These are phyloP conservation scores for Kokia cookei DNA, from an alignment of 441 rosid species.

Conservation along the genomic window DNA sequence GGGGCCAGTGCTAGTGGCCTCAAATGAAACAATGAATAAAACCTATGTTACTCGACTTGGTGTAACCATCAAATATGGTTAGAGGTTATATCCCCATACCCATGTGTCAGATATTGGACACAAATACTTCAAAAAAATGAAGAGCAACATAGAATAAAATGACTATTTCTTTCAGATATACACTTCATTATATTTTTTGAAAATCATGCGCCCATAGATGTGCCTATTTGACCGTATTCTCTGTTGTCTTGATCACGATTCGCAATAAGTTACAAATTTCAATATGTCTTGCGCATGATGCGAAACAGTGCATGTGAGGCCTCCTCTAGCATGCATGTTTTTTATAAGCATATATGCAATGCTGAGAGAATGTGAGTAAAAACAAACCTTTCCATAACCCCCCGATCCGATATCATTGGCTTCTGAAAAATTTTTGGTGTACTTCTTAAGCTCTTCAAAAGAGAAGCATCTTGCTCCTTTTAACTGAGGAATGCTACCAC, in stretches of 20 bases:
- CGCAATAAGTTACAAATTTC: background rate
- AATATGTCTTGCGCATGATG: background rate
- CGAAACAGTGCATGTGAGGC: background rate
- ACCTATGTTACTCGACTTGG: background rate
- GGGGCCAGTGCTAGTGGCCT: background rate
- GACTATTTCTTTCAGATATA: background rate
- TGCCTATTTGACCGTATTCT: background rate
- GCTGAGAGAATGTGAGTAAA: background rate
- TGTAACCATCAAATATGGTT: background rate
- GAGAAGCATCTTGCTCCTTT: conserved; percentile 71
- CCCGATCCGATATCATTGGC: conserved; percentile 47
- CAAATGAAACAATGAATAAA: background rate
- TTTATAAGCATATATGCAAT: background rate
- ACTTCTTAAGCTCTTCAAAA: conserved; percentile 70
- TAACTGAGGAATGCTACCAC: conserved; percentile 52
- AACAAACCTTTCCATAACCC: conserved; percentile 76
- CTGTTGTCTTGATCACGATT: background rate
- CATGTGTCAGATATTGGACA: background rate
- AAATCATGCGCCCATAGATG: background rate
- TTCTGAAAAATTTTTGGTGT: conserved; percentile 49
- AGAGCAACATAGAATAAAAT: background rate
- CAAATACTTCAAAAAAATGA: background rate
- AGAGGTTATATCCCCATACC: background rate
- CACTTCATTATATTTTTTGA: background rate
- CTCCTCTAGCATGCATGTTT: background rate